A percentile compares a stretch with the other conserved stretches of the same genome.
Conservation (phyloP, 495 filamentous ascomycete species). For the Neurospora hispaniola region DNA sequence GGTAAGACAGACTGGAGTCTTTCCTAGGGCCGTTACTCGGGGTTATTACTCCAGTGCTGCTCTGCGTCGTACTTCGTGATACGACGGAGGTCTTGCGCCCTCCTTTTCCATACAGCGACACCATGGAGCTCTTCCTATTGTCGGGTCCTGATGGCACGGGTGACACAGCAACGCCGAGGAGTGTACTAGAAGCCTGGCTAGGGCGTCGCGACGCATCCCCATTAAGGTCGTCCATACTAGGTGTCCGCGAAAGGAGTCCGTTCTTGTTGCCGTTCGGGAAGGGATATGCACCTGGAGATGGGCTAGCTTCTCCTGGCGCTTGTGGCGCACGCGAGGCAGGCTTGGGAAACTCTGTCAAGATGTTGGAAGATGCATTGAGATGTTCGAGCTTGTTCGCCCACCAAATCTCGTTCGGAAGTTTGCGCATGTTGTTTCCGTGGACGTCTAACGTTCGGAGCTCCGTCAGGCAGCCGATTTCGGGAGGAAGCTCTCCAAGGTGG, state of each 20-base stretch:
- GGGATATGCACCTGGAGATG: slow-evolving; percentile 7
- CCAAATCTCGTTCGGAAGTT: slow-evolving; percentile 87
- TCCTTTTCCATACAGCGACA: slow-evolving; percentile 63
- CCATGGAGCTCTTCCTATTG: slow-evolving; percentile 64
- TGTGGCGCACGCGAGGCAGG: slow-evolving; percentile 53
- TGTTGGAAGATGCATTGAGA: slow-evolving; percentile 90
- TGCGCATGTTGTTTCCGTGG: slow-evolving; percentile 82
- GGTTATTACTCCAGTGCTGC: slow-evolving; percentile 41
- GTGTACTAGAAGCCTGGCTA: slow-evolving; percentile 70
- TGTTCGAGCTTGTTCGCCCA: slow-evolving; percentile 79
- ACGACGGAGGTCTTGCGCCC: slow-evolving; percentile 77
- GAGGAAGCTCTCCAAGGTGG: slow-evolving; percentile 66
- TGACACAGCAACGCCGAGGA: slow-evolving; percentile 63
- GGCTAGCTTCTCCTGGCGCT: slow-evolving; percentile 36
- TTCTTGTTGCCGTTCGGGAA: slow-evolving; percentile 33
- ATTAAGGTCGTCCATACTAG: slow-evolving; percentile 67
- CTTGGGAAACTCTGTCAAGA: slow-evolving; percentile 82
- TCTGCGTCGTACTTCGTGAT: slow-evolving; percentile 45
- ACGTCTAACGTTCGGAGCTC: slow-evolving; percentile 81
- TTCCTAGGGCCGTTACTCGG: slow-evolving; percentile 53
- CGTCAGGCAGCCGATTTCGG: slow-evolving; percentile 72
- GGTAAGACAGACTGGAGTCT: slow-evolving; percentile 71
- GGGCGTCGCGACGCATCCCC: slow-evolving; percentile 67
- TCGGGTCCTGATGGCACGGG: slow-evolving; percentile 48
- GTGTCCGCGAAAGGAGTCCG: slow-evolving; percentile 41